Conservation (phyloP, 2,329 filamentous ascomycete genomes). For the Colletotrichum gloeosporioides region DNA sequence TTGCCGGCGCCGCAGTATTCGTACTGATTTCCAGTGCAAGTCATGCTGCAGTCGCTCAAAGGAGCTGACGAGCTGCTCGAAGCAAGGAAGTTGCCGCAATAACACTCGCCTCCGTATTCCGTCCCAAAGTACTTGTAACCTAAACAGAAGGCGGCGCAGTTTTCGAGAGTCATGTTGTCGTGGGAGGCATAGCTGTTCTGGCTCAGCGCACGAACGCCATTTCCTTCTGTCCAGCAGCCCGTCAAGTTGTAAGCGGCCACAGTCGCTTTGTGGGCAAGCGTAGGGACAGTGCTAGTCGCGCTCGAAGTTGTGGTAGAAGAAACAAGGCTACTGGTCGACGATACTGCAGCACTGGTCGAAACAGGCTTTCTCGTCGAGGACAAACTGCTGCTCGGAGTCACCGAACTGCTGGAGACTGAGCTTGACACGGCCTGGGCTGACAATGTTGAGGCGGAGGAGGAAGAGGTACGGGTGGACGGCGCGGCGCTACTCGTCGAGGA, state of each 20-base stretch:
- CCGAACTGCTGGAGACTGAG: background rate
- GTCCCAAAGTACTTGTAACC: constrained; percentile 46
- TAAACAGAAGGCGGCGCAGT: constrained; percentile 38
- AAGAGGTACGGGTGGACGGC: background rate
- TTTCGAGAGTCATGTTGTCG: constrained; percentile 37
- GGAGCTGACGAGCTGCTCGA: constrained; percentile 29
- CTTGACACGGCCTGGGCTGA: background rate
- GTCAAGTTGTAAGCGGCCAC: constrained; percentile 36
- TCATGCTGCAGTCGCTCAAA: constrained; percentile 38
- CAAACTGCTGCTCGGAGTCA: background rate
- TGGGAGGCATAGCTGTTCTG: constrained; percentile 27
- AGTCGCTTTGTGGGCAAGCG: constrained; percentile 32
- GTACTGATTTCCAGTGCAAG: constrained; percentile 35
- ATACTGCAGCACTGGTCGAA: background rate
- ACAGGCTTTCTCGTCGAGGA: background rate
- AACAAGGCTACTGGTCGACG: constrained; percentile 5
- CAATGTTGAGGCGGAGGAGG: background rate
- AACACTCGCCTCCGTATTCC: constrained; percentile 44
- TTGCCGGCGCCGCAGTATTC: constrained; percentile 39
- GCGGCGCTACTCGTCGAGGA: background rate
- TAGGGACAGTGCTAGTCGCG: constrained; percentile 6
- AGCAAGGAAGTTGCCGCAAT: constrained; percentile 38
- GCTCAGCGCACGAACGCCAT: constrained; percentile 37
- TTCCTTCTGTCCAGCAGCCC: constrained; percentile 47
- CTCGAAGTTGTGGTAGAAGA: constrained; percentile 14